phyloP scores from a whole-genome alignment of 2,329 filamentous ascomycete species.

The Exophiala bonariae region DNA sequence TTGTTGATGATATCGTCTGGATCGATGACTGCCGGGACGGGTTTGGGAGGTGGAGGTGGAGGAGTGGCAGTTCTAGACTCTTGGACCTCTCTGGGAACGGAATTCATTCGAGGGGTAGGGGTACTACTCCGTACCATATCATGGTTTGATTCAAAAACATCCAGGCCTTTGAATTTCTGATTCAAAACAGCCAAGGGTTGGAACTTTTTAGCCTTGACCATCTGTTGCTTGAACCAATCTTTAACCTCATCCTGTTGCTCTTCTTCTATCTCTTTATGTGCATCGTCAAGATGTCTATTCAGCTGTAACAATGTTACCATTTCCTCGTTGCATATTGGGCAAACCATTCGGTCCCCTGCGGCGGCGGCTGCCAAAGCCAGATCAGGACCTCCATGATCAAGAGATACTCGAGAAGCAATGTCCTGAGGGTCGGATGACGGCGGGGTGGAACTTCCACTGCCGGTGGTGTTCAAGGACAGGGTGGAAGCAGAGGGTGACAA shows the following conservation, averaged over 20 bases:
- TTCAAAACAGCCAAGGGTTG: slow-evolving; percentile 89
- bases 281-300: slow-evolving; percentile 86
- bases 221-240: slow-evolving; percentile 94
- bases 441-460: slow-evolving; percentile 64
- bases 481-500: slow-evolving; percentile 70
- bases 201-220: slow-evolving; percentile 88
- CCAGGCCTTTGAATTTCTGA: slow-evolving; percentile 87
- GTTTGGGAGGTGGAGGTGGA: slow-evolving; percentile 31
- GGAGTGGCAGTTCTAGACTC: slow-evolving; percentile 23
- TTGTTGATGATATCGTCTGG: slow-evolving; percentile 88
- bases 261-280: slow-evolving; percentile 83
- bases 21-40: slow-evolving; percentile 54
- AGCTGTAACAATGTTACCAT: slow-evolving; percentile 97
- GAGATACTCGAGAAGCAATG: slow-evolving; percentile 75
- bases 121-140: slow-evolving; percentile 48
- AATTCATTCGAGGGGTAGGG: slow-evolving; percentile 28
- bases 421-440: slow-evolving; percentile 75
- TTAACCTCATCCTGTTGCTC: slow-evolving; percentile 91
- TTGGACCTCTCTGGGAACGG: slow-evolving; percentile 24
- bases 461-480: slow-evolving; percentile 61
- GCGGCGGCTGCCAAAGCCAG: slow-evolving; percentile 52
- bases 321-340: slow-evolving; percentile 97
- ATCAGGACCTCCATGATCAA: slow-evolving; percentile 59
- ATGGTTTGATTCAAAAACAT: slow-evolving; percentile 92
- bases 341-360: slow-evolving; percentile 70